A percentile compares a stretch with the other conserved stretches of the same genome.
Conservation (phyloP, 495 filamentous ascomycete genomes). For the Parachaetomium inaequale region DNA sequence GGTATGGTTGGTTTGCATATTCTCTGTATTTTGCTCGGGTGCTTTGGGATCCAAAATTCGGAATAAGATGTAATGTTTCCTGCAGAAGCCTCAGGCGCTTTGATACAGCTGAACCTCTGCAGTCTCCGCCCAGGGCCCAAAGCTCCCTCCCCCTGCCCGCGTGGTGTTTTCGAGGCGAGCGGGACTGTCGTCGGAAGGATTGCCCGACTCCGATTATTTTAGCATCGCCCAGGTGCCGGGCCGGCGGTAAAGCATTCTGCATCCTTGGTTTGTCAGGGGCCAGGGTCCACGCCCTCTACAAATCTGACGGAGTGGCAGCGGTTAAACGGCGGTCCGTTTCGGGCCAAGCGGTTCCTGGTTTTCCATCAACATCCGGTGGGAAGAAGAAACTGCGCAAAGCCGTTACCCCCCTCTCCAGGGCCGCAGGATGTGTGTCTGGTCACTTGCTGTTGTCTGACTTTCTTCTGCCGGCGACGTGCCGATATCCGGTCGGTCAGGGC, state of each 20-base stretch:
- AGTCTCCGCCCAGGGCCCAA: too few species aligned
- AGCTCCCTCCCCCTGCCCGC: too few species aligned
- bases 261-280: not conserved
- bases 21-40: too few species aligned
- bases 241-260: not conserved
- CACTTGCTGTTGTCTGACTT: not conserved
- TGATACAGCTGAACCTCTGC: too few species aligned
- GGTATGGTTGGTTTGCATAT: too few species aligned
- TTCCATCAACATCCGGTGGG: not conserved
- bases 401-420: not conserved
- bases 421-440: not conserved
- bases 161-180: not conserved
- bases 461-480: conserved; percentile 8
- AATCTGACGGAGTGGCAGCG: not conserved
- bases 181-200: not conserved
- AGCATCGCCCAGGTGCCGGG: not conserved
- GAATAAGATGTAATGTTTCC: too few species aligned
- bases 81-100: too few species aligned
- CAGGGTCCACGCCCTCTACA: not conserved
- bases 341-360: not conserved
- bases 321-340: conserved; percentile 7
- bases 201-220: conserved; percentile 15
- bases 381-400: not conserved
- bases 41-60: too few species aligned
- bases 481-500: conserved; percentile 19